Conservation (phyloP, 2,329 filamentous ascomycete genomes). For the Biscogniauxia sp. region DNA sequence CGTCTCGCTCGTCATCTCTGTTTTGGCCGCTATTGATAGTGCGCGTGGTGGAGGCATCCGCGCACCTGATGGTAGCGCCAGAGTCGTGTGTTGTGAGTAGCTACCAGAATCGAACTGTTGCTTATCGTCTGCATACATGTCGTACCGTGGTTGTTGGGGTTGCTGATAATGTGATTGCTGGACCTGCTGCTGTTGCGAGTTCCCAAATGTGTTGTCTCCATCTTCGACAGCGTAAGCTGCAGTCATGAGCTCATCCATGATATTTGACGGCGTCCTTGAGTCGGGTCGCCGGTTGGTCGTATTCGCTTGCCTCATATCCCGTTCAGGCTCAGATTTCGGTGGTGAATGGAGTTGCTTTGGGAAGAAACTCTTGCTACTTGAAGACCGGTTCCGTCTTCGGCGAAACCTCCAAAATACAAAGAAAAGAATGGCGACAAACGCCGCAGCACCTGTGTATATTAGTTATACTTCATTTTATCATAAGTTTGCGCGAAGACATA, state of each 20-base stretch:
- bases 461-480: background rate
- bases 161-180: background rate
- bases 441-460: constrained; percentile 7
- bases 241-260: constrained; percentile 21
- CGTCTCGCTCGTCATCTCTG: constrained; percentile 13
- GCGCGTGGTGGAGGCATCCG: constrained; percentile 16
- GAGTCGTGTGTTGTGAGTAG: background rate
- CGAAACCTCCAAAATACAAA: constrained; percentile 17
- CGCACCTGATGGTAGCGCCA: constrained; percentile 6
- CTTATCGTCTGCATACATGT: constrained; percentile 11
- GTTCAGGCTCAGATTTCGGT: constrained; percentile 4
- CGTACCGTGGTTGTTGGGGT: background rate
- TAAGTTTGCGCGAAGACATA: background rate
- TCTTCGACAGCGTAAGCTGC: constrained; percentile 20
- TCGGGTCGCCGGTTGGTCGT: background rate
- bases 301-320: constrained; percentile 4
- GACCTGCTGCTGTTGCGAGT: background rate
- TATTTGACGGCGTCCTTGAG: constrained; percentile 11
- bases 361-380: background rate
- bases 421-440: constrained; percentile 11
- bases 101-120: background rate
- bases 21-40: constrained; percentile 18
- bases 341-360: constrained; percentile 2
- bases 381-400: constrained; percentile 7
- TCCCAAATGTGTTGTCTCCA: constrained; percentile 2